Base-by-base conservation (phyloP, 345 rosid genomes). In the Geranium rotundifolium region DNA sequence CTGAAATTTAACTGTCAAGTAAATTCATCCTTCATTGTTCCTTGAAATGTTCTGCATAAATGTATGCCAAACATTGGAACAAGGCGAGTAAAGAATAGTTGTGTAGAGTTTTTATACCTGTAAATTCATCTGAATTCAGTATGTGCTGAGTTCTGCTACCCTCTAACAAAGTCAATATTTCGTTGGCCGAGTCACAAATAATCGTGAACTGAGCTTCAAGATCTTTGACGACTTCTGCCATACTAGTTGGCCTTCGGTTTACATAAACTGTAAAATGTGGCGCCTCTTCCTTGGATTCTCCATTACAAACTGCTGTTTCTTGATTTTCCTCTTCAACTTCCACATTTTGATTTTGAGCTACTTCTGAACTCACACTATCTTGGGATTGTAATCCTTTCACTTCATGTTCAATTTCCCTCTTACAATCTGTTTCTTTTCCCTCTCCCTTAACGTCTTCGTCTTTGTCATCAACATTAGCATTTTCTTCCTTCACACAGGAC, bases 191-290 rank as follows among this genome's bases (percentile, higher is more conserved):
- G 29, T 77, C 67, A 57, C 90, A 90, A 60, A 83, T 81, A 12
- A 71, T 69, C 7, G 54, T 71, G 74, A 90, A 93, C 73, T 88
- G 99, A 55, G 82, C 80, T 73, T 88, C 95, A 54, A 93, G 90
- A 74, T 93, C 99, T 73, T 81, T 88, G 69, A 93, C 77, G 57
- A 93, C 97, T 78, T 93, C 99, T 49, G 87, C 75, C 96, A 93
- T 88, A 70, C 85, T 93, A 6, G 97, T 93, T 65, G 96, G 97
- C 69, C 95, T 88, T 34, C 77, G 77, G 71, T 93, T 90, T 50
- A 88, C 97, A 74, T 88, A 90, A 20, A 88, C 97, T 0, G 97
- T 88, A 79, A 86, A 93, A 46, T 95, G 96, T 0, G 90, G 92
- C 2, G 86, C 71, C 65, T 79, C 96, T 66, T 73, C 81, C 74